phyloP scores from a whole-genome alignment of 495 filamentous ascomycete genomes.

The Bacidia rubella region DNA sequence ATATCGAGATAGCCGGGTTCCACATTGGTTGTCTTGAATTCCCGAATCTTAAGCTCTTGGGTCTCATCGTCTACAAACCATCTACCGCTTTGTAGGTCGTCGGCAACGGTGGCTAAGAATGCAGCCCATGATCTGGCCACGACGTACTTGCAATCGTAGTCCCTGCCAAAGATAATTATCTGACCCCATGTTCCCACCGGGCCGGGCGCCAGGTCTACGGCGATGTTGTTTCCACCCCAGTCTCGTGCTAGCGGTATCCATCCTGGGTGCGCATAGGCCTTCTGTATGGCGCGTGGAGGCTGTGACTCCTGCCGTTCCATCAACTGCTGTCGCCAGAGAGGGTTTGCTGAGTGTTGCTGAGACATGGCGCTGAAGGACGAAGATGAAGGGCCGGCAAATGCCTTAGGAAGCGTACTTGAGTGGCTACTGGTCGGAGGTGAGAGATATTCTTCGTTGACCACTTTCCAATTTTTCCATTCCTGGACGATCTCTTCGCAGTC shows the following conservation, averaged over 20 bases:
- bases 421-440: slow-evolving; percentile 39
- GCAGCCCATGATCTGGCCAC: slow-evolving; percentile 83
- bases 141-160: slow-evolving; percentile 98
- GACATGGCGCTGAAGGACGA: slow-evolving; percentile 37
- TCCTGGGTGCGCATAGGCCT: slow-evolving; percentile 82
- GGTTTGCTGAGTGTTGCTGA: slow-evolving; percentile 39
- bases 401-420: slow-evolving; percentile 49
- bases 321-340: slow-evolving; percentile 74
- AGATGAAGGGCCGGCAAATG: slow-evolving; percentile 48
- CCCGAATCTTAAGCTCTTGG: slow-evolving; percentile 77
- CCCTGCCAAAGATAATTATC: slow-evolving; percentile 88
- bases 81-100: slow-evolving; percentile 77
- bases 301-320: slow-evolving; percentile 77
- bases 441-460: slow-evolving; percentile 81
- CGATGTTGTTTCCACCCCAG: slow-evolving; percentile 96
- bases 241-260: slow-evolving; percentile 96
- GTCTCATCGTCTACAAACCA: slow-evolving; percentile 84
- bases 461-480: slow-evolving; percentile 94
- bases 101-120: slow-evolving; percentile 75
- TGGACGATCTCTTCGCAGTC: slow-evolving; percentile 98
- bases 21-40: slow-evolving; percentile 75
- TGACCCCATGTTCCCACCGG: slow-evolving; percentile 89
- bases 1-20: slow-evolving; percentile 95
- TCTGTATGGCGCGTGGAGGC: slow-evolving; percentile 73
- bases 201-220: slow-evolving; percentile 85